Conservation (phyloP, 2,329 filamentous ascomycete species). For the Herpotrichia juniperi region DNA sequence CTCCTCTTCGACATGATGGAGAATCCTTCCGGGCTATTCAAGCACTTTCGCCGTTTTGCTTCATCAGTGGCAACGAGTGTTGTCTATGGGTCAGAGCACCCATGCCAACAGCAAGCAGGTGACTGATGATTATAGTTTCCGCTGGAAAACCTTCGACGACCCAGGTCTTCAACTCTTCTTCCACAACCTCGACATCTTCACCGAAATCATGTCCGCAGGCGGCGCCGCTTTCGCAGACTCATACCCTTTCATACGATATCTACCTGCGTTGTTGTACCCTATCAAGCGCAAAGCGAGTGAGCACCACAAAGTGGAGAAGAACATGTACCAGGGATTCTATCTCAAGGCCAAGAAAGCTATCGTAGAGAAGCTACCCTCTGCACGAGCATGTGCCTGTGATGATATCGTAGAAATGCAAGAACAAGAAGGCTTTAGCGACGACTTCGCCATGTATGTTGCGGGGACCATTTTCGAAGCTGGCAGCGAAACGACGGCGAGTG, state of each 20-base stretch:
- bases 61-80: constrained; percentile 23
- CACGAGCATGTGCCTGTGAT: neutral
- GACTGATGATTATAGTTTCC: neutral
- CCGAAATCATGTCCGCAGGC: neutral
- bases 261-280: neutral
- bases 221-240: neutral
- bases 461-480: constrained; percentile 33
- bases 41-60: constrained; percentile 20
- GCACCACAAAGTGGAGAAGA: neutral
- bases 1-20: constrained; percentile 47
- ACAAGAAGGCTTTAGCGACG: neutral
- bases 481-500: constrained; percentile 34
- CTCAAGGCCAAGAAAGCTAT: neutral
- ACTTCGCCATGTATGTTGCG: neutral
- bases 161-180: constrained; percentile 2
- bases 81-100: constrained; percentile 23
- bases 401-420: neutral
- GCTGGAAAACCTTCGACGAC: constrained; percentile 5
- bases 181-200: constrained; percentile 13
- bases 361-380: neutral
- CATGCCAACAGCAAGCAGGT: neutral
- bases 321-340: neutral
- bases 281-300: neutral
- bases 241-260: neutral
- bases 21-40: constrained; percentile 23